Base-by-base conservation (phyloP, 495 filamentous ascomycete species). In the Amorphotheca resinae region DNA sequence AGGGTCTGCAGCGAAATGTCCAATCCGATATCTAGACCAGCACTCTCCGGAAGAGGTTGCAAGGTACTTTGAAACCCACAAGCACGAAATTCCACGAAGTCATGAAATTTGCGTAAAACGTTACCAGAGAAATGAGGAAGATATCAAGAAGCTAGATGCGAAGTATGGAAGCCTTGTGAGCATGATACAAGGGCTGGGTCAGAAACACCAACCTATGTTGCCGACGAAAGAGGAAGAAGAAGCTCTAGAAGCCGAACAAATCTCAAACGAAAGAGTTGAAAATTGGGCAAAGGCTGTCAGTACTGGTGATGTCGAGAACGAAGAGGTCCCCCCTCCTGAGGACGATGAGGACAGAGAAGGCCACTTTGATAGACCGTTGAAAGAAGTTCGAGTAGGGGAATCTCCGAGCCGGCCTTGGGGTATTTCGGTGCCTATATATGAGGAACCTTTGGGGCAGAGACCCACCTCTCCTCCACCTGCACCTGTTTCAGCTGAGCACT, bases 331-430 rank as follows among this genome's bases (percentile, higher is more conserved):
- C 26, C n/a, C 41, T 14, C 36, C 18, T 14, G 44, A 48, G 22
- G 44, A 51, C 26, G 56, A 58, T 6, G 67, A 70, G 9, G 67
- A 73, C 22, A 58, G 74, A 43, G 64, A 72, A 60, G 62, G 65
- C 38, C 79, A 76, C 48, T 93, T 91, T 54, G 85, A 93, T 51
- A 73, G 87, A 32, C 76, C 80, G 2, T 52, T 95, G 35, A 79
- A 84, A 47, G 87, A 93, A 46, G 72, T 95, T 11, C 69, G 87
- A 5, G 74, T 95, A 18, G 87, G 87, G 14, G 87, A 95, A 57
- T 88, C 82, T 23, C 87, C 87, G 25, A 89, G 80, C 56, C 71
- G 87, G 20, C 87, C 87, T 21, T 95, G 87, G 87, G 87, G 87
- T 1, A 89, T 95, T 26, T 70, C 70, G 14, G 80, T 95, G 1